phyloP scores from a whole-genome alignment of 2,329 filamentous ascomycete species.

The Paraconiothyrium sp. region DNA sequence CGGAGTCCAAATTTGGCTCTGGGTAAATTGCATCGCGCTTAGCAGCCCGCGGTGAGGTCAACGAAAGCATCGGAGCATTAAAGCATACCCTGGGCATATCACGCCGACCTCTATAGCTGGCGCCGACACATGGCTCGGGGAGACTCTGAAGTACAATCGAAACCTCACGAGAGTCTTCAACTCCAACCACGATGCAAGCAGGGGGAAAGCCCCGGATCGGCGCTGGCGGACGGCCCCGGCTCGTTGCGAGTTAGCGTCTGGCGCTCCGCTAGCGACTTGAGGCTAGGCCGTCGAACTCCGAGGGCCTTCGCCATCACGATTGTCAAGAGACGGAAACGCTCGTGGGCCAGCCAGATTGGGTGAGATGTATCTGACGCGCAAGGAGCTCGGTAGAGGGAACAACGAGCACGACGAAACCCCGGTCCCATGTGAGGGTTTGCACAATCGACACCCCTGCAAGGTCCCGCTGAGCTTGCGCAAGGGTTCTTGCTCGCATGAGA shows the following conservation, averaged over 20 bases:
- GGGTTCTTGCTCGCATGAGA: conserved; percentile 10
- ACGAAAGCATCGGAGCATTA: too few species aligned
- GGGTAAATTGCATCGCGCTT: neutral
- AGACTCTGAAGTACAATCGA: neutral
- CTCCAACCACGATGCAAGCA: too few species aligned
- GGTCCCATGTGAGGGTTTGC: neutral
- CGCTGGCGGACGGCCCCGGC: conserved; percentile 1
- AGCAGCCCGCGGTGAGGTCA: neutral
- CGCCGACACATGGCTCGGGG: neutral
- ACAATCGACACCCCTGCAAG: neutral
- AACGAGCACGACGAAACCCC: neutral
- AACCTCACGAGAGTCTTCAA: neutral
- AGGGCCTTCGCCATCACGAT: neutral
- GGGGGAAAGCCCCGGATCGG: neutral
- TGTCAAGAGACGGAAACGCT: neutral
- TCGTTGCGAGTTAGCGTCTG: conserved; percentile 12
- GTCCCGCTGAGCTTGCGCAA: conserved; percentile 4
- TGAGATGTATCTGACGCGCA: neutral
- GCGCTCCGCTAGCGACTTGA: neutral
- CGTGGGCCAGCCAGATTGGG: neutral
- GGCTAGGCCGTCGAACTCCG: neutral
- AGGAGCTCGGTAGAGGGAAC: neutral
- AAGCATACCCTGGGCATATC: too few species aligned
- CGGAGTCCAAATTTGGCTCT: neutral
- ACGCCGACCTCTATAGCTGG: neutral